Evolutionary conservation across 495 filamentous ascomycete genomes (phyloP).

Genomic region (Aspergillus asperescens): DNA sequence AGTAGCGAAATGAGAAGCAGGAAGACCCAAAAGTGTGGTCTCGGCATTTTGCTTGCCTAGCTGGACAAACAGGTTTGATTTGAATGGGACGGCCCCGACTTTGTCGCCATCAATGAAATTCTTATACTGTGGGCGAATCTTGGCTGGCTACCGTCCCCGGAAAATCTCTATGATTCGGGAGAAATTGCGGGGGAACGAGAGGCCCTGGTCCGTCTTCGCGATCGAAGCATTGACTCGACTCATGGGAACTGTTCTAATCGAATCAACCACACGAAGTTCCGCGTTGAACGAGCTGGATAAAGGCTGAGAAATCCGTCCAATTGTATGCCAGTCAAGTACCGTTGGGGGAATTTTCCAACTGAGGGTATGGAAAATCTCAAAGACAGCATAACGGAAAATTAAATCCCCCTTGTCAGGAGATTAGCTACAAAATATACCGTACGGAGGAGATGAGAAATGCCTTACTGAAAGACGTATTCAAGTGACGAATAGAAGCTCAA

Average conservation of each 20-base stretch:
- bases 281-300: background rate
- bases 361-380: constrained; percentile 17
- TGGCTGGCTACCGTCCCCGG: constrained; percentile 1
- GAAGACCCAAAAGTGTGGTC: background rate
- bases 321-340: background rate
- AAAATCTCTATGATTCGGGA: constrained; percentile 14
- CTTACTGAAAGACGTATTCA: background rate
- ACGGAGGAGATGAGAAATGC: background rate
- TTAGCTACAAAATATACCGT: background rate
- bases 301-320: background rate
- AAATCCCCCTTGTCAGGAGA: constrained; percentile 21
- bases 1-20: constrained; percentile 10
- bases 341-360: background rate
- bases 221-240: background rate
- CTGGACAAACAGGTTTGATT: background rate
- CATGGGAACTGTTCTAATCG: constrained; percentile 2
- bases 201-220: background rate
- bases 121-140: background rate
- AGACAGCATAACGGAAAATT: constrained; percentile 19
- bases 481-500: background rate
- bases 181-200: constrained; percentile 17
- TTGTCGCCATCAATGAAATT: background rate
- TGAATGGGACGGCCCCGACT: background rate
- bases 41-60: constrained; percentile 1
- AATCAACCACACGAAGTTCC: constrained; percentile 12